Evolutionary conservation across 495 filamentous ascomycete genomes (phyloP).

Genomic region (Penicillium odoratum): DNA sequence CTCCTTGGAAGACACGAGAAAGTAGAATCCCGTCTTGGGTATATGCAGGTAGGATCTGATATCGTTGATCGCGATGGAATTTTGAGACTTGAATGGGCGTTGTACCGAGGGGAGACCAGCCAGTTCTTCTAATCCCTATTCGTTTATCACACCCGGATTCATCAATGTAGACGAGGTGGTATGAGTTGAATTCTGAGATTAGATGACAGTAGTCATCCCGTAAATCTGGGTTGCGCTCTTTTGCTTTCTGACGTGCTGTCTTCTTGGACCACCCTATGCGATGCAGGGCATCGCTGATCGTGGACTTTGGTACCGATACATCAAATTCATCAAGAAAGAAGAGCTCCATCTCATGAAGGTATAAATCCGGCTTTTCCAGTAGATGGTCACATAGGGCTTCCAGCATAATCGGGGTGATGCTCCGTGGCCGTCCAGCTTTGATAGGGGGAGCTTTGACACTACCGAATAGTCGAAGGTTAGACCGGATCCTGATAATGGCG

Average conservation of each 20-base stretch:
- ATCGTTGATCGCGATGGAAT: conserved; percentile 29
- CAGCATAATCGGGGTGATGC: conserved; percentile 29
- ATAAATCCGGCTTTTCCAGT: conserved; percentile 33
- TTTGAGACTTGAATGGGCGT: conserved; percentile 33
- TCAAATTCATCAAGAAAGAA: conserved; percentile 36
- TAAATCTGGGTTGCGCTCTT: conserved; percentile 31
- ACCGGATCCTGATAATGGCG: conserved; percentile 20
- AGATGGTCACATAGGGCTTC: conserved; percentile 32
- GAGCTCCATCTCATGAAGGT: conserved; percentile 30
- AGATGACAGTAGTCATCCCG: conserved; percentile 10
- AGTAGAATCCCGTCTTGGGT: conserved; percentile 3
- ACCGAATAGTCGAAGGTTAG: conserved; percentile 29
- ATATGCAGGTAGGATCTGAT: conserved; percentile 11
- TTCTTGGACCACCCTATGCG: conserved; percentile 31
- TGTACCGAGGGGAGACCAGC: conserved; percentile 34
- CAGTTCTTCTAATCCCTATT: conserved; percentile 27
- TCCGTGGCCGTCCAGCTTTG: conserved; percentile 16
- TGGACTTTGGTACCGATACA: conserved; percentile 10
- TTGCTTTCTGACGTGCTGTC: conserved; percentile 28
- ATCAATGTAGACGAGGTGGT: conserved; percentile 5
- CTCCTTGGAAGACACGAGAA: conserved; percentile 3
- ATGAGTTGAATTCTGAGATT: background rate
- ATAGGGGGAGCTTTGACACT: conserved; percentile 26
- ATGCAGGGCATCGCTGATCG: conserved; percentile 1
- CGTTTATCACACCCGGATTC: conserved; percentile 11